A percentile compares a stretch with the other conserved stretches of the same genome.
phyloP scores from a whole-genome alignment of 2,329 filamentous ascomycete genomes.

The Zasmidium cellare region DNA sequence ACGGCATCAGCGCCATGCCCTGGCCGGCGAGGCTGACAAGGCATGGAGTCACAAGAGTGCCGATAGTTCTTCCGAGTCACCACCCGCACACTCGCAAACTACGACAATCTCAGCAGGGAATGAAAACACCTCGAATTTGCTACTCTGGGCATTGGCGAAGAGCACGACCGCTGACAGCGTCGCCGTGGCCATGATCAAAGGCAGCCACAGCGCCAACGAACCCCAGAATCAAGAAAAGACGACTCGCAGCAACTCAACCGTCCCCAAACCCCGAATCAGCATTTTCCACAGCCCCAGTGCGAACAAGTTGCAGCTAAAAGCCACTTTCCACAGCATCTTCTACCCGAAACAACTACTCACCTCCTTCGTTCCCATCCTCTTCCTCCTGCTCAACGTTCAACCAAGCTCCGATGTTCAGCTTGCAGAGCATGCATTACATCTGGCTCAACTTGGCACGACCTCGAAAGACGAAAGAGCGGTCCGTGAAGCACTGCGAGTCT shows the following conservation, averaged over 20 bases:
- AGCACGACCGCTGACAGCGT: neutral
- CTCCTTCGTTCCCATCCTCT: neutral
- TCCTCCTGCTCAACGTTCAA: neutral
- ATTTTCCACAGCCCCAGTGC: neutral
- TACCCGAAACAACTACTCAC: neutral
- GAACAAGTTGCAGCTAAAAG: neutral
- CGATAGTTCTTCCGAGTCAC: no score
- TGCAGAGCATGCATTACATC: neutral
- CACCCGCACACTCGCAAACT: no score
- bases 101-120: no score
- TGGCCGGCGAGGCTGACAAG: no score
- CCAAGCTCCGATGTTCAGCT: neutral
- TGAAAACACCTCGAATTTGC: neutral
- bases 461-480: neutral
- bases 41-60: no score
- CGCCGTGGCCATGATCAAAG: neutral
- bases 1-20: no score
- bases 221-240: neutral
- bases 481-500: neutral
- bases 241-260: no score
- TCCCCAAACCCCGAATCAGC: neutral
- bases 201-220: neutral
- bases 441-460: neutral
- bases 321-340: neutral
- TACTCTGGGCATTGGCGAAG: neutral